These are phyloP conservation scores for Cladosporium sp. DNA, from an alignment of 2,329 filamentous ascomycete species.

Conservation along the genomic window DNA sequence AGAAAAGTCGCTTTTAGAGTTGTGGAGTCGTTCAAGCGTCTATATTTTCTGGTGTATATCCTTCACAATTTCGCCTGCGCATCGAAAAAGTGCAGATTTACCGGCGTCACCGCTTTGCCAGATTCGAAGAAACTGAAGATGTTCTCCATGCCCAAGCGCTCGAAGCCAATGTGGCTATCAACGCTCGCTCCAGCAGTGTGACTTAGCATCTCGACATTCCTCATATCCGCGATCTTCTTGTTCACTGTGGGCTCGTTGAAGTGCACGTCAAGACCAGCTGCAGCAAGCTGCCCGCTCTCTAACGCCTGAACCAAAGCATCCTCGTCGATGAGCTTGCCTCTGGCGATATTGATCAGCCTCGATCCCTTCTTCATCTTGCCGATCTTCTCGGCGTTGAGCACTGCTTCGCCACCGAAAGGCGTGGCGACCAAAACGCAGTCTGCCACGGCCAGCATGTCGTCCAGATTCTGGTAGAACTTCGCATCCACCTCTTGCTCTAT, in stretches of 20 bases:
- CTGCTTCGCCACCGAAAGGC: slow-evolving; percentile 44
- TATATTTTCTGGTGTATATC: not conserved
- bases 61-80: slow-evolving; percentile 21
- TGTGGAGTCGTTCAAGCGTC: no score
- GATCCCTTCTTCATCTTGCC: slow-evolving; percentile 48
- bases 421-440: slow-evolving; percentile 61
- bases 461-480: slow-evolving; percentile 46
- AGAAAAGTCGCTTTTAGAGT: no score
- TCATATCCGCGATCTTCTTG: slow-evolving; percentile 35
- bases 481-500: slow-evolving; percentile 47
- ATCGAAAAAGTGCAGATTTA: slow-evolving; percentile 53
- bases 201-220: slow-evolving; percentile 35
- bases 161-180: slow-evolving; percentile 37
- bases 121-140: slow-evolving; percentile 47
- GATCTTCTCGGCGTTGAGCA: slow-evolving; percentile 48
- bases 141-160: slow-evolving; percentile 34
- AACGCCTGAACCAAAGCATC: slow-evolving; percentile 56
- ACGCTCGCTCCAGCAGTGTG: slow-evolving; percentile 36
- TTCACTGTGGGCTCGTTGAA: slow-evolving; percentile 53
- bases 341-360: slow-evolving; percentile 60
- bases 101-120: slow-evolving; percentile 51
- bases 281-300: slow-evolving; percentile 43
- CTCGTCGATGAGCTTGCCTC: slow-evolving; percentile 60
- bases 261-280: slow-evolving; percentile 60
- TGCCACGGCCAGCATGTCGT: slow-evolving; percentile 44